phyloP scores from a whole-genome alignment of 2,329 filamentous ascomycete species.

The Sordariomycetes sp. region DNA sequence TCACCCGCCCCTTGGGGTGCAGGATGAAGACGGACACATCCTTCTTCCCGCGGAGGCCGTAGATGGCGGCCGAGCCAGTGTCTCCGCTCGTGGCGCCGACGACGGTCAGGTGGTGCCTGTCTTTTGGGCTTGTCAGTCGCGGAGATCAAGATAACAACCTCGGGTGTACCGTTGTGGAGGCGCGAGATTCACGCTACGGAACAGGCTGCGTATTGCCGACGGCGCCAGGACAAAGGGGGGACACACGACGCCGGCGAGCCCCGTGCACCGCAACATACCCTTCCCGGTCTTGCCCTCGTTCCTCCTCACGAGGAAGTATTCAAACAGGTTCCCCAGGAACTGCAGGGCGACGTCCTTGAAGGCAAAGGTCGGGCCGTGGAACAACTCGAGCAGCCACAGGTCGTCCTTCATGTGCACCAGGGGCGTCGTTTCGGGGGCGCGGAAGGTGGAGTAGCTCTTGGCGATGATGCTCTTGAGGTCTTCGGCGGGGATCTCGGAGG shows the following conservation, averaged over 20 bases:
- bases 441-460: conserved; percentile 82
- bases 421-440: conserved; percentile 64
- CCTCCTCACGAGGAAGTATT: conserved; percentile 68
- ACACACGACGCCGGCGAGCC: background rate
- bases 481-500: conserved; percentile 63
- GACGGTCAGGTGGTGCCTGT: conserved; percentile 71
- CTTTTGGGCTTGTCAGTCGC: conserved; percentile 21
- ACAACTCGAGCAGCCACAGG: conserved; percentile 81
- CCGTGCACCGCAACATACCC: conserved; percentile 18
- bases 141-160: background rate
- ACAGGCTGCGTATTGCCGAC: background rate
- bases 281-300: conserved; percentile 55
- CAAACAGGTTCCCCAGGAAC: conserved; percentile 90
- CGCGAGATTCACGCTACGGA: background rate
- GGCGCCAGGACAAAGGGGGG: background rate
- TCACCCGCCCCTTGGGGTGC: conserved; percentile 81
- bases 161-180: background rate
- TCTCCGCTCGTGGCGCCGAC: conserved; percentile 80
- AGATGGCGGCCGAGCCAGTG: conserved; percentile 91
- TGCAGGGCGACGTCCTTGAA: conserved; percentile 87
- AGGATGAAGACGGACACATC: conserved; percentile 95
- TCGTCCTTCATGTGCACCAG: conserved; percentile 59
- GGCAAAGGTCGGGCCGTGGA: conserved; percentile 89
- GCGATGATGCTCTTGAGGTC: conserved; percentile 77
- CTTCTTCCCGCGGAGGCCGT: conserved; percentile 87